Evolutionary conservation across 768 basidiomycete genomes (phyloP).

Genomic region (Rhodotorula graminis): DNA sequence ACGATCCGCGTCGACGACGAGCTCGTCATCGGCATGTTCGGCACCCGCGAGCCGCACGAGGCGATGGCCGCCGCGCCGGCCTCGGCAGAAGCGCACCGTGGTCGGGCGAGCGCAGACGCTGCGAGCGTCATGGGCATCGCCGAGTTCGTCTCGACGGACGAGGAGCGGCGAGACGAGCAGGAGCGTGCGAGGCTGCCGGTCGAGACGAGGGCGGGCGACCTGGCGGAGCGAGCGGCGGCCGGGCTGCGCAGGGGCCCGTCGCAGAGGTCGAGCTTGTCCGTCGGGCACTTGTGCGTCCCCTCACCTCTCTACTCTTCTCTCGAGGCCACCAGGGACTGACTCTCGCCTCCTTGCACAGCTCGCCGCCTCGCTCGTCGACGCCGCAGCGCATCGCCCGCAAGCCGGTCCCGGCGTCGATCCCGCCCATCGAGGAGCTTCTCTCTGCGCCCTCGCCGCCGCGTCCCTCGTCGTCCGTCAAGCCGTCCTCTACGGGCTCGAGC

Average conservation of each 20-base stretch:
- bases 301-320: no score
- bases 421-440: constrained; percentile 1
- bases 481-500: background rate
- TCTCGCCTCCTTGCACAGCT: background rate
- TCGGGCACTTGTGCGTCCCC: background rate
- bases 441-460: background rate
- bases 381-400: constrained; percentile 12
- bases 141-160: constrained; percentile 18
- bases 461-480: background rate
- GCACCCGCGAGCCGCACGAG: background rate
- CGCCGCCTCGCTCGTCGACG: background rate
- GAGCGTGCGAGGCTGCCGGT: background rate
- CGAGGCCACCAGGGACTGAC: no score
- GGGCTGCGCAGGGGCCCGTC: background rate
- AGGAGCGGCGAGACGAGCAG: background rate
- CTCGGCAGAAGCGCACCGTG: background rate
- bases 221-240: background rate
- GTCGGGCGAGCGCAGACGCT: background rate
- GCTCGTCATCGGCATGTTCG: constrained; percentile 14
- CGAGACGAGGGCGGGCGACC: constrained; percentile 1
- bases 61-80: background rate
- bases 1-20: constrained; percentile 16
- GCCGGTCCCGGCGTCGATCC: constrained; percentile 8
- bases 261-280: background rate
- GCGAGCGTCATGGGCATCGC: constrained; percentile 5